These are phyloP conservation scores for Cicer chorassanicum DNA, from an alignment of 306 rosid genomes.

Conservation along the genomic window DNA sequence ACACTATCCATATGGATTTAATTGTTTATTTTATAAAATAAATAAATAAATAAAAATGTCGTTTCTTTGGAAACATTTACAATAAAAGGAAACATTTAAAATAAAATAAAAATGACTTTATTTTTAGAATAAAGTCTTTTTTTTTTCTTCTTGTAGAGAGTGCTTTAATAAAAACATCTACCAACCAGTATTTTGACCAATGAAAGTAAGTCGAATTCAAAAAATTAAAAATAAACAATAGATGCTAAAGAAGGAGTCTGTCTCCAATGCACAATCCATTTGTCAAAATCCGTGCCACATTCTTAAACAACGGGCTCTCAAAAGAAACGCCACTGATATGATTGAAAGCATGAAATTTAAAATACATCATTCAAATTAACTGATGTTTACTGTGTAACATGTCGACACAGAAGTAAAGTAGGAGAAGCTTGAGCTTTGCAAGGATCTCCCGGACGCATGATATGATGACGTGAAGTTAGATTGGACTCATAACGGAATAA, in stretches of 20 bases:
- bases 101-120: too few relatives aligned
- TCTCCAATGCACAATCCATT: neutral
- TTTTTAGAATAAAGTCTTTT: too few relatives aligned
- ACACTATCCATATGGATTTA: constrained; percentile 19
- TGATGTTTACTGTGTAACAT: neutral
- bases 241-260: neutral
- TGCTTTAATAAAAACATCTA: too few relatives aligned
- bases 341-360: neutral
- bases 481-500: neutral
- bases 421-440: neutral
- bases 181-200: too few relatives aligned
- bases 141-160: too few relatives aligned
- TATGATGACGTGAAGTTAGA: neutral
- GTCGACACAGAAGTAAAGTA: neutral
- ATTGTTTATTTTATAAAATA: neutral
- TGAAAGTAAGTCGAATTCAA: too few relatives aligned
- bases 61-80: too few relatives aligned
- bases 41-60: too few relatives aligned
- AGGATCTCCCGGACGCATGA: neutral
- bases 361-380: neutral
- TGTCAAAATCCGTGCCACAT: neutral
- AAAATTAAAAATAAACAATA: neutral
- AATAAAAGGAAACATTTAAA: too few relatives aligned
- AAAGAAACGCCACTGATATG: neutral
- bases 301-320: neutral